phyloP scores from a whole-genome alignment of 306 rosid genomes.

The Cyclanthera cordifolia region DNA sequence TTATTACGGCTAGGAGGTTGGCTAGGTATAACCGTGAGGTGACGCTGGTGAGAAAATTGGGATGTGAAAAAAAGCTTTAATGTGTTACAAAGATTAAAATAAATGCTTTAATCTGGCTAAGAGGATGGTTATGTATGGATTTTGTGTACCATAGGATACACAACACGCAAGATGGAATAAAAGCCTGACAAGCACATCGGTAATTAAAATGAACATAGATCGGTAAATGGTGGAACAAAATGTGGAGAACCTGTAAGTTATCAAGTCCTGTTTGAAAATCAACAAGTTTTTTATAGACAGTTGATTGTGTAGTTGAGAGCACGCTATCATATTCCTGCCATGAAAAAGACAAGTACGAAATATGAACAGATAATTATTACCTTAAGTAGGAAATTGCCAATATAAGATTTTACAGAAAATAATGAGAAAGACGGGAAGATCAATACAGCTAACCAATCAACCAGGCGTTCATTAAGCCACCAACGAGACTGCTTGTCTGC shows the following conservation, averaged over 20 bases:
- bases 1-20: not conserved
- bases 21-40: not conserved
- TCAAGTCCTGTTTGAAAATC: conserved; percentile 57
- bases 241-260: conserved; percentile 50
- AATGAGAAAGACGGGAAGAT: conserved; percentile 21
- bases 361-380: not conserved
- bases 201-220: conserved; percentile 7
- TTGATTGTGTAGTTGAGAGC: conserved; percentile 53
- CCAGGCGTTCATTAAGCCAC: conserved; percentile 81
- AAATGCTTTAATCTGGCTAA: not conserved
- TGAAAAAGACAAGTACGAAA: conserved; percentile 16
- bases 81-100: not conserved
- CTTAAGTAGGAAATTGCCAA: not conserved
- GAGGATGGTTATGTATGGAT: not conserved
- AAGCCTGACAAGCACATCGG: not conserved
- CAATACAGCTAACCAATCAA: conserved; percentile 95
- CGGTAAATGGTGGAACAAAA: not conserved
- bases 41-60: not conserved
- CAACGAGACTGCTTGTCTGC: conserved; percentile 80
- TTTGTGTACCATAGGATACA: not conserved
- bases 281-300: conserved; percentile 56
- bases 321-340: conserved; percentile 75
- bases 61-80: not conserved
- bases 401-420: conserved; percentile 6
- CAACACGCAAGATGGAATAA: not conserved